Evolutionary conservation across 352 stramenopile species (phyloP).

Genomic region (Globisporangium acanthophoron): DNA sequence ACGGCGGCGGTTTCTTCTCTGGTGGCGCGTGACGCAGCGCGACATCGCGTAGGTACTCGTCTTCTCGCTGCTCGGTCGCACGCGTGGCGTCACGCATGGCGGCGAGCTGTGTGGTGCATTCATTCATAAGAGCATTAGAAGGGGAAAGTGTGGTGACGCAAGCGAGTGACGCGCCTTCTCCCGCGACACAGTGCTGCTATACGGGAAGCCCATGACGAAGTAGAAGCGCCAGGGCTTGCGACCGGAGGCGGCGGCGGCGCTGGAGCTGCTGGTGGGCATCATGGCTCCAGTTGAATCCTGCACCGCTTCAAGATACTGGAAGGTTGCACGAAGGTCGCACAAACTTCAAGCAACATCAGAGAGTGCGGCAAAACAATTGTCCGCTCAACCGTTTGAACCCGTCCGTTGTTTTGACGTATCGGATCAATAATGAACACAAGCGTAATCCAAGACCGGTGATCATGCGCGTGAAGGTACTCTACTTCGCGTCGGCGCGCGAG

Average conservation of each 20-base stretch:
- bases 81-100: slow-evolving; percentile 41
- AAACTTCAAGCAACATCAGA: too few species aligned
- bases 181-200: slow-evolving; percentile 20
- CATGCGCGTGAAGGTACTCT: slow-evolving; percentile 70
- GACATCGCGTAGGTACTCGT: slow-evolving; percentile 41
- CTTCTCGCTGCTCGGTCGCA: slow-evolving; percentile 40
- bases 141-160: not conserved
- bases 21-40: slow-evolving; percentile 20
- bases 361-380: too few species aligned
- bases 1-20: slow-evolving; percentile 13
- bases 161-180: slow-evolving; percentile 34
- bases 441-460: not conserved
- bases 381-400: too few species aligned
- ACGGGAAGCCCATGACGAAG: slow-evolving; percentile 54
- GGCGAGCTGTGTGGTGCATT: slow-evolving; percentile 22
- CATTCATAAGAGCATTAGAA: not conserved
- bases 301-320: slow-evolving; percentile 31
- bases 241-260: slow-evolving; percentile 5
- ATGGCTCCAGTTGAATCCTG: not conserved
- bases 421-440: not conserved
- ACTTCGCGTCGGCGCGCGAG: slow-evolving; percentile 76
- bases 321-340: not conserved
- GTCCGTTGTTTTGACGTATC: slow-evolving; percentile 1
- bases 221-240: slow-evolving; percentile 73
- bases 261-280: not conserved